Evolutionary conservation across 1,284 basidiomycete species (phyloP).

Genomic region (Cutaneotrichosporon cyanovorans): DNA sequence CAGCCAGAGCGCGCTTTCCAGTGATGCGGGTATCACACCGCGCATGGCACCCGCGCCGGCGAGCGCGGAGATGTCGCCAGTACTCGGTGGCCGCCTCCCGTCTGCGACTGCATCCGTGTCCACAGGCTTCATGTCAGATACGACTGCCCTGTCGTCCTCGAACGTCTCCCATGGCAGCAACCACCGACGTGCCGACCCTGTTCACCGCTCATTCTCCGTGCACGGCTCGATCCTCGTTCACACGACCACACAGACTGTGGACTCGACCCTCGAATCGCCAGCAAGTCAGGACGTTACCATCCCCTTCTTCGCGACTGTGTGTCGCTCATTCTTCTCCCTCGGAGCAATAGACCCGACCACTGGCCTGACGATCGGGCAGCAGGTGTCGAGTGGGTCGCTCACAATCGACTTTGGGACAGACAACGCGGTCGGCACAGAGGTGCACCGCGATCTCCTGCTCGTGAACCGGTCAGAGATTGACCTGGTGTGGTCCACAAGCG

Average conservation of each 20-base stretch:
- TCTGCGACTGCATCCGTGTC: neutral
- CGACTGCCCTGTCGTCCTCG: conserved; percentile 1
- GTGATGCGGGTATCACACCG: conserved; percentile 33
- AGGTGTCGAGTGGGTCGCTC: conserved; percentile 32
- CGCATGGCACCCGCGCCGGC: conserved; percentile 17
- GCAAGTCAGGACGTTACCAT: conserved; percentile 25
- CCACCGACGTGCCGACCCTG: conserved; percentile 26
- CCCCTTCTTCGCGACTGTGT: conserved; percentile 42
- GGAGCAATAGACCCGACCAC: conserved; percentile 35
- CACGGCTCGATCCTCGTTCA: conserved; percentile 39
- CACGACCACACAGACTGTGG: conserved; percentile 17
- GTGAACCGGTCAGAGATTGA: conserved; percentile 44
- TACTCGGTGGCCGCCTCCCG: conserved; percentile 7
- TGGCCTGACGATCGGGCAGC: conserved; percentile 26
- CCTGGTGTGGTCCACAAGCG: conserved; percentile 36
- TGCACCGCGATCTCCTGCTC: conserved; percentile 39
- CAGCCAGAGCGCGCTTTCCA: conserved; percentile 11
- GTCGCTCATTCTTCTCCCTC: conserved; percentile 38
- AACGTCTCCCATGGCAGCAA: conserved; percentile 3
- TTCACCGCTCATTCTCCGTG: conserved; percentile 38
- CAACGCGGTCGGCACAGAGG: conserved; percentile 31
- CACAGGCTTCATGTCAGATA: neutral
- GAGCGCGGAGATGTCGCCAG: conserved; percentile 9
- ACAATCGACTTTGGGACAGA: conserved; percentile 39
- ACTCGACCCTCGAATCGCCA: conserved; percentile 3